Conservation (phyloP, 805 yeast genomes). For the Lipomyces oligophaga region DNA sequence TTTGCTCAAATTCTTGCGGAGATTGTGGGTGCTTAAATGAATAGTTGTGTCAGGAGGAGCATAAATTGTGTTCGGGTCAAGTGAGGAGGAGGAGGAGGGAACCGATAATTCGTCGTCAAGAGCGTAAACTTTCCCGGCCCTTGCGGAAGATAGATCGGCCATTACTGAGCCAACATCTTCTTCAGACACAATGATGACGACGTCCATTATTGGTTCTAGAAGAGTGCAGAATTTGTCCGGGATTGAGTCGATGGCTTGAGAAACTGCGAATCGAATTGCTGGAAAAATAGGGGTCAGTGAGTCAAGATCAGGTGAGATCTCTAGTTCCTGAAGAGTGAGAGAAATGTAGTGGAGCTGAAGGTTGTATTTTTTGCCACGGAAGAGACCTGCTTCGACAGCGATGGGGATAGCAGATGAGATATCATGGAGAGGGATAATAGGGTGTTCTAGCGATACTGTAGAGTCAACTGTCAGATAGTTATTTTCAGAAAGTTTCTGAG, state of each 20-base stretch:
- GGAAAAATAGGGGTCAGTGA: conserved; percentile 43
- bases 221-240: conserved; percentile 44
- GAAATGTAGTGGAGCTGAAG: conserved; percentile 59
- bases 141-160: conserved; percentile 74
- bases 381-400: conserved; percentile 42
- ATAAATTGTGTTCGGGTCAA: conserved; percentile 48
- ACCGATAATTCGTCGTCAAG: conserved; percentile 54
- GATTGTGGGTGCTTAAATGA: conserved; percentile 35
- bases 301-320: conserved; percentile 49
- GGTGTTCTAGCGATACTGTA: conserved; percentile 29
- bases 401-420: conserved; percentile 32
- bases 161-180: conserved; percentile 76
- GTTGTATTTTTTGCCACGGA: conserved; percentile 42
- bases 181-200: conserved; percentile 61
- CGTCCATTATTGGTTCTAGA: conserved; percentile 85
- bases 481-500: conserved; percentile 15
- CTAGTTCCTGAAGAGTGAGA: conserved; percentile 52
- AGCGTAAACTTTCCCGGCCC: conserved; percentile 69
- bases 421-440: conserved; percentile 33
- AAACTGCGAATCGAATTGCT: conserved; percentile 46
- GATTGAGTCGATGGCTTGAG: conserved; percentile 38
- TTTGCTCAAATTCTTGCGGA: conserved; percentile 38
- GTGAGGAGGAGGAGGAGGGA: conserved; percentile 35
- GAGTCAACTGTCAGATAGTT: conserved; percentile 15
- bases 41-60: conserved; percentile 65